Evolutionary conservation across 345 rosid genomes (phyloP), one percentile per base, ranked within the genome.

Genomic region (Dovyalis caffra): DNA sequence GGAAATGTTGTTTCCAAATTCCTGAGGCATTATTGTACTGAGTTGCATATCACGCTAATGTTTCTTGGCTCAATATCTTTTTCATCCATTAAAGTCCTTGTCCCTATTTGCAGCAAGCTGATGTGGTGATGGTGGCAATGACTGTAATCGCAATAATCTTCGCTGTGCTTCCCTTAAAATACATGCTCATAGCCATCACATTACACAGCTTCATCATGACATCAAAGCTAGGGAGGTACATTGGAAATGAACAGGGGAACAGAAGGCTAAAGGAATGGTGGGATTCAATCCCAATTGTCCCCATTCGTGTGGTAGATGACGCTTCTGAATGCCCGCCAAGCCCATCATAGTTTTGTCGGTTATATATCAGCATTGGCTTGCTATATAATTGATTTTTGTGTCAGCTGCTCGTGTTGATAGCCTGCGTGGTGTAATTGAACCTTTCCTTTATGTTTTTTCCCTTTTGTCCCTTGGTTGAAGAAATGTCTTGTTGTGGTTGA

Each of bases 261-360:
- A 81, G 97, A 45, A 83, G 97, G 74, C 68, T 88, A 28, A 84
- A 84, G 67, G 97, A 91, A 81, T 93, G 99, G 99, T 95, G 98
- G 98, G 97, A 87, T 63, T 87, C 97, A 0, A 91, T 93, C 79
- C 98, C 99, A 2, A 81, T 90, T 37, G 81, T 78, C 32, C 92
- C 88, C 0, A 87, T 93, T 57, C 94, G 88, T 5, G 62, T 88
- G 15, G 85, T 83, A 9, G 76, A 87, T 64, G 34, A 78, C 33
- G 33, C 72, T 63, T 16, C 79, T 3, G 28, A 65, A 21, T 33
- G 68, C 21, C 29, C 63, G 10, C 40, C 40, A 37, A 37, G 40
- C 40, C 47, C 47, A 16, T 23, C 40, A 2, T 78, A 78, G 73
- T n/a, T 12, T 40, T n/a, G n/a, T n/a, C n/a, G n/a, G 16, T 40